These are phyloP conservation scores for Podochytrium sp. DNA, from an alignment of 192 early-diverging fungal species.

Conservation along the genomic window DNA sequence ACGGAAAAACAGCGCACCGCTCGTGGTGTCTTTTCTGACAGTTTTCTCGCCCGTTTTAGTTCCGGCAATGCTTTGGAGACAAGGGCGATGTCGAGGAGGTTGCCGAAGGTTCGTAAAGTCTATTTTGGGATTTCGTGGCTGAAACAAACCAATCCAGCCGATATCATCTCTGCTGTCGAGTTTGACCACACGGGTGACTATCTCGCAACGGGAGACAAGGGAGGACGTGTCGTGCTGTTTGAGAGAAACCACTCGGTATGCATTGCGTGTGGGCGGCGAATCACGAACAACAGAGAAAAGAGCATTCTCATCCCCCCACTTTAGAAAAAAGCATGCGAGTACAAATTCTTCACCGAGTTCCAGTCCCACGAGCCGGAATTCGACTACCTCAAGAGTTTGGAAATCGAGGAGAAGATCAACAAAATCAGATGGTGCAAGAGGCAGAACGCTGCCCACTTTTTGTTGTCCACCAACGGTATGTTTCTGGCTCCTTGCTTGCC, in stretches of 20 bases:
- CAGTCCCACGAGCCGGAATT: constrained; percentile 99
- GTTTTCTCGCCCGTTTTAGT: constrained; percentile 47
- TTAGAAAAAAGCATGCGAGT: constrained; percentile 99
- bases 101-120: constrained; percentile 83
- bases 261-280: too few relatives aligned
- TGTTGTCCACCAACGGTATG: constrained; percentile 94
- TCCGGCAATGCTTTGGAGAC: constrained; percentile 99
- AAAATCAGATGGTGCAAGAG: constrained; percentile 98
- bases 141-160: constrained; percentile 63
- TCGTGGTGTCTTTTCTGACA: not conserved
- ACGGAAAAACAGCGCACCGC: not conserved
- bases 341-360: constrained; percentile 99
- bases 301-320: not conserved
- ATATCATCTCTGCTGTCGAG: constrained; percentile 98
- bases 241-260: constrained; percentile 94
- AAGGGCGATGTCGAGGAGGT: constrained; percentile 98
- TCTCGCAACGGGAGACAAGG: constrained; percentile 96
- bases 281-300: too few relatives aligned
- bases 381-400: constrained; percentile 98
- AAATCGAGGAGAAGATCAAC: constrained; percentile 99
- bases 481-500: not conserved
- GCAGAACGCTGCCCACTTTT: constrained; percentile 94
- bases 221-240: constrained; percentile 97
- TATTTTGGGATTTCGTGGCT: constrained; percentile 1
- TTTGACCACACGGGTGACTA: constrained; percentile 98